A percentile compares a stretch with the other conserved stretches of the same genome.
phyloP scores from a whole-genome alignment of 106 monocot species.

The Acorus gramineus region DNA sequence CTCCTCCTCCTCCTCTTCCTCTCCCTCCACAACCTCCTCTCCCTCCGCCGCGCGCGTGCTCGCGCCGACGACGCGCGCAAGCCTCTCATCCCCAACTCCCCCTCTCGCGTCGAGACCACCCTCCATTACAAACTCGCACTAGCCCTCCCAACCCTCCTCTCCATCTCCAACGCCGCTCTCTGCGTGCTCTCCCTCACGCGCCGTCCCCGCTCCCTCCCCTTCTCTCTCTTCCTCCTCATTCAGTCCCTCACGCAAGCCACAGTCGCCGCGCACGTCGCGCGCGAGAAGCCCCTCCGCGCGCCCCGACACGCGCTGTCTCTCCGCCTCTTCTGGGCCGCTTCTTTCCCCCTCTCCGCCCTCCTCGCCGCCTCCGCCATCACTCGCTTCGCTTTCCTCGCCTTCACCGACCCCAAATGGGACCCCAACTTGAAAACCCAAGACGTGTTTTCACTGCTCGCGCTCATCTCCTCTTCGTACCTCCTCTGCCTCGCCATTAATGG shows the following conservation, averaged over 20 bases:
- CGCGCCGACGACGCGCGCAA: constrained; percentile 6
- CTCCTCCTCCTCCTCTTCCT: constrained; percentile 36
- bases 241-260: constrained; percentile 35
- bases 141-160: constrained; percentile 14
- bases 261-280: constrained; percentile 38
- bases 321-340: constrained; percentile 48
- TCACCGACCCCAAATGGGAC: background rate
- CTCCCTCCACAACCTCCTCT: constrained; percentile 18
- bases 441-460: constrained; percentile 23
- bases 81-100: constrained; percentile 15
- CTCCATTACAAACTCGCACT: constrained; percentile 32
- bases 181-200: constrained; percentile 7
- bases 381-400: constrained; percentile 29
- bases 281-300: constrained; percentile 52
- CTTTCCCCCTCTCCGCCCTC: constrained; percentile 30
- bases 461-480: constrained; percentile 38
- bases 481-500: constrained; percentile 29
- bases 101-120: constrained; percentile 6
- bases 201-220: background rate
- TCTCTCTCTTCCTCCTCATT: constrained; percentile 22
- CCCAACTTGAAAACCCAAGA: constrained; percentile 26
- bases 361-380: constrained; percentile 34
- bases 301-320: constrained; percentile 35
- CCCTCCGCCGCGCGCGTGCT: background rate
- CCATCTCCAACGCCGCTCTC: constrained; percentile 25